Evolutionary conservation across 345 rosid species (phyloP).

Genomic region (Xanthoceras sorbifolium): DNA sequence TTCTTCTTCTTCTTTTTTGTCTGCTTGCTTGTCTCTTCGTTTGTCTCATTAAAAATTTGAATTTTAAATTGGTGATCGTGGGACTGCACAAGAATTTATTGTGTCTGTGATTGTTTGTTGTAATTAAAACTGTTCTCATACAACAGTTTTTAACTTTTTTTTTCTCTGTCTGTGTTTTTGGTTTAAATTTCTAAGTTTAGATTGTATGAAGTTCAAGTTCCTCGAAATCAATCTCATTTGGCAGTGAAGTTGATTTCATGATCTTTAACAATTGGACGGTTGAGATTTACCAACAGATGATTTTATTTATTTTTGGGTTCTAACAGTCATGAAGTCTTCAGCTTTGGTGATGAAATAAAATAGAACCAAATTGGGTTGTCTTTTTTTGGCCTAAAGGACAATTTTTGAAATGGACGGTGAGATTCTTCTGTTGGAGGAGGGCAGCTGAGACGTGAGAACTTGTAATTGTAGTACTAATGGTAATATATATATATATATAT

Average conservation of each 20-base stretch:
- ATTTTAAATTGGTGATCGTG: slow-evolving; percentile 9
- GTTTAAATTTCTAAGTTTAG: no score
- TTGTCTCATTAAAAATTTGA: slow-evolving; percentile 19
- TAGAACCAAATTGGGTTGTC: background rate
- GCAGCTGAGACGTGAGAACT: slow-evolving; percentile 14
- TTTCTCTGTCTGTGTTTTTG: background rate
- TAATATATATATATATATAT: no score
- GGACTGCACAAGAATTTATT: slow-evolving; percentile 10
- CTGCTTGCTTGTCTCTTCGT: background rate
- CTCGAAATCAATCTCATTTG: background rate
- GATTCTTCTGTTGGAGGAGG: background rate
- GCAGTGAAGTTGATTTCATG: background rate
- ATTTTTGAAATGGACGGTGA: slow-evolving; percentile 2
- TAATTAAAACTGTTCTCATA: background rate
- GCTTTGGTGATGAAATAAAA: slow-evolving; percentile 1
- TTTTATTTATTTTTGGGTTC: background rate
- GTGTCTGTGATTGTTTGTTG: slow-evolving; percentile 13
- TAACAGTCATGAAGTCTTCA: background rate
- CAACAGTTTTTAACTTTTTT: background rate
- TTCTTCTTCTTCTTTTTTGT: background rate
- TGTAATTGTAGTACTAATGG: background rate
- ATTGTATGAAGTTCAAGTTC: no score
- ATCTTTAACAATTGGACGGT: background rate
- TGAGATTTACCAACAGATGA: slow-evolving; percentile 7
- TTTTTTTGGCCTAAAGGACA: background rate